Evolutionary conservation across 495 filamentous ascomycete genomes (phyloP).

Genomic region (Penicillium lagena): DNA sequence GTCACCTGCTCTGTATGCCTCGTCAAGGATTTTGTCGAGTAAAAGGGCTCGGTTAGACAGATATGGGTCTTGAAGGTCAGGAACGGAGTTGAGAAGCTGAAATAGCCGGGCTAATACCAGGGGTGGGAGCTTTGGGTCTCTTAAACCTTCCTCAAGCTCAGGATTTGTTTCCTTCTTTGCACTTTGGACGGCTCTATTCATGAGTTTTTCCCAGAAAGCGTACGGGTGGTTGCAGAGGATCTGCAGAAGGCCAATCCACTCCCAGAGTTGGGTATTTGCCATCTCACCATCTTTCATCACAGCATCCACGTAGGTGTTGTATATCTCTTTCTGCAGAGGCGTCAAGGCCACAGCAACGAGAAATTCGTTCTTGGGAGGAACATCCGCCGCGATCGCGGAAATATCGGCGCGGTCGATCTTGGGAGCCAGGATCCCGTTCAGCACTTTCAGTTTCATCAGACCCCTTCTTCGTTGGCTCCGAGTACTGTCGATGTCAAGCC

Average conservation of each 20-base stretch:
- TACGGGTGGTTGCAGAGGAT: constrained; percentile 73
- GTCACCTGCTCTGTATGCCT: constrained; percentile 54
- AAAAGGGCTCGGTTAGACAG: constrained; percentile 63
- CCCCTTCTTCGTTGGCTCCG: constrained; percentile 44
- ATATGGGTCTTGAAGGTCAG: constrained; percentile 25
- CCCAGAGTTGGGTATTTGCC: constrained; percentile 27
- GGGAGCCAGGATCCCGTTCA: constrained; percentile 65
- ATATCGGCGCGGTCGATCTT: constrained; percentile 76
- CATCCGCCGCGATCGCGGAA: constrained; percentile 52
- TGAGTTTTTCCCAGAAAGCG: constrained; percentile 54
- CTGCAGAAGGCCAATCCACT: constrained; percentile 49
- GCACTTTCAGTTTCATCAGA: constrained; percentile 59
- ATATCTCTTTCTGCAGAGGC: constrained; percentile 54
- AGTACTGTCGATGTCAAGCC: constrained; percentile 60
- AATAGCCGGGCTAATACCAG: constrained; percentile 18
- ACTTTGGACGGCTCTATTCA: constrained; percentile 8
- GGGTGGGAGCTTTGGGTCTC: constrained; percentile 22
- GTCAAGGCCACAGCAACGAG: constrained; percentile 69
- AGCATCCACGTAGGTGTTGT: constrained; percentile 51
- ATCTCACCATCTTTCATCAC: constrained; percentile 13
- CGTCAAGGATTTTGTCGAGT: constrained; percentile 57
- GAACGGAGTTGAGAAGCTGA: constrained; percentile 19
- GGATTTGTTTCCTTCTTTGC: background rate
- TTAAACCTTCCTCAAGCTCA: constrained; percentile 16
- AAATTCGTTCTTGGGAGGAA: constrained; percentile 76